Evolutionary conservation across 148 eudicot genomes (phyloP).

Genomic region (Rhododendron molle): DNA sequence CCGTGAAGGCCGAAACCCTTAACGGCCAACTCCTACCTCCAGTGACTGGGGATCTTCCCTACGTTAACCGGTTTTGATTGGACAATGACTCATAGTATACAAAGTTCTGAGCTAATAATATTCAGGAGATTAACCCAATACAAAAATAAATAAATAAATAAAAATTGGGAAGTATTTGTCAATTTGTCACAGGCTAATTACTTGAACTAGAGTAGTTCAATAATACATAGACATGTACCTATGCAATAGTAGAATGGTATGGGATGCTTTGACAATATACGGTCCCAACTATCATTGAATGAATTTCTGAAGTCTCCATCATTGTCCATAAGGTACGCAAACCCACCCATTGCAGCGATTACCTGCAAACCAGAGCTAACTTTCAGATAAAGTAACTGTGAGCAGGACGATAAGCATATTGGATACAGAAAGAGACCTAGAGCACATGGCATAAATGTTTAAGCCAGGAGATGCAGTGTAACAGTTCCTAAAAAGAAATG

Average conservation of each 20-base stretch:
- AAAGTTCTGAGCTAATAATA: background rate
- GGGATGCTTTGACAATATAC: constrained; percentile 82
- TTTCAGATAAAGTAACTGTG: background rate
- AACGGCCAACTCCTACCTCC: background rate
- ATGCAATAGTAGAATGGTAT: constrained; percentile 85
- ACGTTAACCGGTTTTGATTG: background rate
- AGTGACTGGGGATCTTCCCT: background rate
- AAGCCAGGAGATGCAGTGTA: background rate
- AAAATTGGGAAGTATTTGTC: background rate
- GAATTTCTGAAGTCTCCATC: constrained; percentile 83
- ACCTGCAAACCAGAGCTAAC: constrained; percentile 34
- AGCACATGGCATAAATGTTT: background rate
- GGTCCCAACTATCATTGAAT: constrained; percentile 89
- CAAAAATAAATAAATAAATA: background rate
- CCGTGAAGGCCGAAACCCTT: background rate
- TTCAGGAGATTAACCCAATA: background rate
- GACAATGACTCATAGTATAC: background rate
- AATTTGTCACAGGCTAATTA: background rate
- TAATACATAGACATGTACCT: constrained; percentile 32
- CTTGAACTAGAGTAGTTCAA: background rate
- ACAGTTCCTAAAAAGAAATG: background rate
- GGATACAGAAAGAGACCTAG: background rate
- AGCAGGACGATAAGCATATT: background rate
- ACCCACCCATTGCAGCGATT: constrained; percentile 63
- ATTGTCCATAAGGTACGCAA: constrained; percentile 75